Conservation (phyloP, 352 stramenopile species). For the Peronosclerospora sorghi region DNA sequence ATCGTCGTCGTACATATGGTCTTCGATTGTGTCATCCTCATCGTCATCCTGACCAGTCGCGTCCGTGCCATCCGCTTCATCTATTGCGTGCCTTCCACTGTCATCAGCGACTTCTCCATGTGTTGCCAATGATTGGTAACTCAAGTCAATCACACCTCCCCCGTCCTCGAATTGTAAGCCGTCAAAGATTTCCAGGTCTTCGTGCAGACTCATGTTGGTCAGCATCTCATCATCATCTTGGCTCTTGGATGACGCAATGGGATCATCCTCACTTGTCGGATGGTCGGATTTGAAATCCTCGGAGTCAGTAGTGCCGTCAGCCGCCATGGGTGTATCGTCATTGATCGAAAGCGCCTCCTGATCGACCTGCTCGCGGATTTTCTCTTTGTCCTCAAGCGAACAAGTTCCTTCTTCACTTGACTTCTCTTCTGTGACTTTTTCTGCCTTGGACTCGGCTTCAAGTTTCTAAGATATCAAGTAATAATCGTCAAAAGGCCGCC, state of each 20-base stretch:
- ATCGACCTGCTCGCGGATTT: too few relatives aligned
- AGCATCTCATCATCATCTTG: slow-evolving; percentile 50
- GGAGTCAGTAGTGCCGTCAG: slow-evolving; percentile 20
- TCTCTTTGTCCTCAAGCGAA: slow-evolving; percentile 8
- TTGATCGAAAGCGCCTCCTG: too few relatives aligned
- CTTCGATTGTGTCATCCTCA: slow-evolving; percentile 31
- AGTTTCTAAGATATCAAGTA: slow-evolving; percentile 9
- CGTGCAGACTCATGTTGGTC: slow-evolving; percentile 64
- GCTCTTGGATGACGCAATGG: slow-evolving; percentile 2
- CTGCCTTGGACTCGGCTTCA: slow-evolving; percentile 7
- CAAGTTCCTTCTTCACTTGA: slow-evolving; percentile 3
- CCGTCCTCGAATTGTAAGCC: slow-evolving; percentile 79
- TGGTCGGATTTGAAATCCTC: slow-evolving; percentile 27
- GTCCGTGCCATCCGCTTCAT: slow-evolving; percentile 33
- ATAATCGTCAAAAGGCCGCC: not conserved
- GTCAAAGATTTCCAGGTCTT: slow-evolving; percentile 77
- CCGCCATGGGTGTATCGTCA: slow-evolving; percentile 1
- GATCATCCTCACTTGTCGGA: slow-evolving; percentile 1
- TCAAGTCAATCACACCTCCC: slow-evolving; percentile 74
- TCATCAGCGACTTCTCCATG: slow-evolving; percentile 15
- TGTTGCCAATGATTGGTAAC: slow-evolving; percentile 18
- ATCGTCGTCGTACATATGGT: slow-evolving; percentile 51
- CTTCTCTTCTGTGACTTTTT: slow-evolving; percentile 1
- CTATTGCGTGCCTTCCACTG: slow-evolving; percentile 15
- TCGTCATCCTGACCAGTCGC: slow-evolving; percentile 28